Evolutionary conservation across 208 protist genomes (phyloP), one percentile per base, ranked within the genome.

Genomic region (Leishmania major): DNA sequence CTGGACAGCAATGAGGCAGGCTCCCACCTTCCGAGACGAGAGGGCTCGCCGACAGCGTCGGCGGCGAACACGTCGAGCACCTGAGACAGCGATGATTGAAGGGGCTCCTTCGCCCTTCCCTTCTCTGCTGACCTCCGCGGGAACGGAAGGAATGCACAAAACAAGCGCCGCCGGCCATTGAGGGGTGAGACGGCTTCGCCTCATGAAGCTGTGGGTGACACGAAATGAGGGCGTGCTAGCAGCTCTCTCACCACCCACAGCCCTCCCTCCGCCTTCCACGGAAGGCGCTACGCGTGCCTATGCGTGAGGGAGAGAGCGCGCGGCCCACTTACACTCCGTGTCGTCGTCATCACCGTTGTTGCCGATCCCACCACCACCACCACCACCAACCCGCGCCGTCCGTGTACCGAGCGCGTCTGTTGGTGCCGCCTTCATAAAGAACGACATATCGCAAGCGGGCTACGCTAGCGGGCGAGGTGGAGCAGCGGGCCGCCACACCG

Each of bases 1-100:
- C 82, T 97, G 78, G 91, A 89, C 17, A 86, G 90, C 75, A 47
- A n/a, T 40, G 81, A 82, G 45, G 86, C 86, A 1, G 88, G 87
- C 25, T 90, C 91, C 72, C 80, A 73, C 28, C 49, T 74, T 17
- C 75, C 49, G 1, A 7, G 35, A 35, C 3, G 22, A 13, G 17
- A 57, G 74, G 51, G 28, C 13, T 19, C 15, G 37, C n/a, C 31
- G 22, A 25, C 17, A 19, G 40, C 55, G 17, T 62, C 73, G 31
- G 8, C 49, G 0, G 60, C 51, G 10, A 43, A 40, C 51, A n/a
- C 35, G 11, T 1, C 73, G 17, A 40, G 5, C 7, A 28, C 73
- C n/a, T 55, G 51, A 77, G 73, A 25, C 7, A 31, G 31, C 73
- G 22, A 53, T 22, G 22, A 15, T n/a, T 13, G 31, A 47, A 43